Conservation (phyloP, 371 early-diverging fungal genomes). For the Mortierella sp. region DNA sequence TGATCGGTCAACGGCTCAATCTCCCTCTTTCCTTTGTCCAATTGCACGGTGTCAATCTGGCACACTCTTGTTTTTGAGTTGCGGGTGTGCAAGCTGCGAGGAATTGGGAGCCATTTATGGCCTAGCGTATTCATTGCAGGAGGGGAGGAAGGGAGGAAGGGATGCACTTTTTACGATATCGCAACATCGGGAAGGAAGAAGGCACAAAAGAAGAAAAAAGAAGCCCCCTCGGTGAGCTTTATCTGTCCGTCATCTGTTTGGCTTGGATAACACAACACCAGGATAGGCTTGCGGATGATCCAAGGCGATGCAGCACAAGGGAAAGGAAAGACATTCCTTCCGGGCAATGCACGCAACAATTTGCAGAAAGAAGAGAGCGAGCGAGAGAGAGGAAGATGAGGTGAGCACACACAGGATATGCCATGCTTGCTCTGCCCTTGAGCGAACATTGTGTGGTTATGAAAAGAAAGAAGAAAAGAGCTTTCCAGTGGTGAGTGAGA, state of each 20-base stretch:
- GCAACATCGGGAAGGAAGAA: not conserved
- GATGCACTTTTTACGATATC: not conserved
- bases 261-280: too few species aligned
- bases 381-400: not conserved
- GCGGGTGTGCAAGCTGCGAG: not conserved
- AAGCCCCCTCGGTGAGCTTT: not conserved
- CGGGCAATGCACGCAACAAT: too few species aligned
- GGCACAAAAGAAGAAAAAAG: not conserved
- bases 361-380: not conserved
- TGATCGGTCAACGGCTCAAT: conserved; percentile 1
- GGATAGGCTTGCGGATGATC: too few species aligned
- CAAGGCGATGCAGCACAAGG: too few species aligned
- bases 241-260: not conserved
- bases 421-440: not conserved
- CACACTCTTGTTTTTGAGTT: not conserved
- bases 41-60: not conserved
- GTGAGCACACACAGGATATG: not conserved
- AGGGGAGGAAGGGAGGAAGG: not conserved
- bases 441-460: not conserved
- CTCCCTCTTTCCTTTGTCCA: not conserved
- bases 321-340: too few species aligned
- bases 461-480: not conserved
- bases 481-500: not conserved
- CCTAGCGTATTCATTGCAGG: not conserved
- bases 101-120: conserved; percentile 2